Conservation (phyloP, 805 yeast genomes). For the Candida silvicultrix region DNA sequence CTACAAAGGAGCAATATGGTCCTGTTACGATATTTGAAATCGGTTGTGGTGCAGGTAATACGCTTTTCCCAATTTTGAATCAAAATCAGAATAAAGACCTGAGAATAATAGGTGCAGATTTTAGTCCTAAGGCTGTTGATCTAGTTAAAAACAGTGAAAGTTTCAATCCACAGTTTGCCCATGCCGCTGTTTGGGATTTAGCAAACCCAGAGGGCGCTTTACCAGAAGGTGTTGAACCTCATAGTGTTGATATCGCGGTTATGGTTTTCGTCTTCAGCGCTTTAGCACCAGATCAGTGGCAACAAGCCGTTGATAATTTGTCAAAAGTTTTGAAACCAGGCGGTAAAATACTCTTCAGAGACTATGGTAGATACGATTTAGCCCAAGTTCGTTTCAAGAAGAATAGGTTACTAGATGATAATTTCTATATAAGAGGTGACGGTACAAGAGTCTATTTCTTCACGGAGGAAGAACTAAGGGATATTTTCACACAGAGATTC, state of each 20-base stretch:
- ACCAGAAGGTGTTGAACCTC: conserved; percentile 80
- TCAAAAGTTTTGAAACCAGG: conserved; percentile 81
- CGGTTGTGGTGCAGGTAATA: conserved; percentile 98
- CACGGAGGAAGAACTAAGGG: conserved; percentile 83
- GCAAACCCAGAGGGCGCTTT: conserved; percentile 65
- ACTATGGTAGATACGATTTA: conserved; percentile 92
- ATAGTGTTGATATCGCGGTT: conserved; percentile 86
- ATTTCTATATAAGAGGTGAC: conserved; percentile 94
- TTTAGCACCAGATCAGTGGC: conserved; percentile 88
- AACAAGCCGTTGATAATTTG: conserved; percentile 66
- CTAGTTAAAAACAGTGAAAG: conserved; percentile 61
- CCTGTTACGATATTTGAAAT: conserved; percentile 75
- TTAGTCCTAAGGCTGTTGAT: conserved; percentile 84
- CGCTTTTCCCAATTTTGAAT: conserved; percentile 82
- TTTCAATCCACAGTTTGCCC: conserved; percentile 57
- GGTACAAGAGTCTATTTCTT: conserved; percentile 97
- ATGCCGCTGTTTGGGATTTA: conserved; percentile 92
- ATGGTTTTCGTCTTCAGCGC: conserved; percentile 95
- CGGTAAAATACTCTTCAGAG: conserved; percentile 83
- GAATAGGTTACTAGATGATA: conserved; percentile 79
- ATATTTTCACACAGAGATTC: conserved; percentile 63
- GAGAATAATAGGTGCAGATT: conserved; percentile 80
- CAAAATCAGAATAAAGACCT: conserved; percentile 79
- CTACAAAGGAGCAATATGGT: conserved; percentile 68
- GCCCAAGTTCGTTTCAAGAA: conserved; percentile 94